Percentiles rank a stretch among this genome's conserved stretches.
These are phyloP conservation scores for Dioscorea alata DNA, from an alignment of 106 monocot genomes.

Conservation along the genomic window DNA sequence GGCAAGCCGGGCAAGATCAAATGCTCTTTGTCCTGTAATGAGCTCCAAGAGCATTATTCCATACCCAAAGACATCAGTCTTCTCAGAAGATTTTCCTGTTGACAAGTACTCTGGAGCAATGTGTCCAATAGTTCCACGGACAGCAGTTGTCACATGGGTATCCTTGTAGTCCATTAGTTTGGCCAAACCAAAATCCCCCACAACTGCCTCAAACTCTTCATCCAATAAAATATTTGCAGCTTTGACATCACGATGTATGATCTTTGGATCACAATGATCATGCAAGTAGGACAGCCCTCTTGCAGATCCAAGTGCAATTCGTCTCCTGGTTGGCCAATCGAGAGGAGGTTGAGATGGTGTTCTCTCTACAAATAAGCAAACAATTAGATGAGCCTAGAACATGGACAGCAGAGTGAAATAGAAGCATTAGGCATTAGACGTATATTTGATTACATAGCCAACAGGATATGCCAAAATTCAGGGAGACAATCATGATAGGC, in stretches of 20 bases:
- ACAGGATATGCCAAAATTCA: too few species aligned
- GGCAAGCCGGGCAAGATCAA: conserved; percentile 14
- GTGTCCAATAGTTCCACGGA: conserved; percentile 18
- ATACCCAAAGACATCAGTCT: conserved; percentile 19
- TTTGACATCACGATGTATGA: conserved; percentile 32
- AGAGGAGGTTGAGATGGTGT: conserved; percentile 15
- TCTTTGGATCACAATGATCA: conserved; percentile 30
- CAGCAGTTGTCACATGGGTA: conserved; percentile 17
- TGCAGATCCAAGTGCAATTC: conserved; percentile 16
- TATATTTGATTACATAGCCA: too few species aligned
- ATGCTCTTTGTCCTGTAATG: conserved; percentile 13
- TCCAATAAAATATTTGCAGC: conserved; percentile 32
- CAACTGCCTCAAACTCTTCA: conserved; percentile 25
- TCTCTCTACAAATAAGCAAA: conserved; percentile 2
- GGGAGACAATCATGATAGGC: too few species aligned
- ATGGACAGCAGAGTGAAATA: too few species aligned
- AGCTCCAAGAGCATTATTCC: conserved; percentile 25
- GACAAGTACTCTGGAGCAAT: conserved; percentile 18
- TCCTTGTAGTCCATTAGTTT: conserved; percentile 31
- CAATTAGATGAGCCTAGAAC: too few species aligned
- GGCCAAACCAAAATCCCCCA: conserved; percentile 31
- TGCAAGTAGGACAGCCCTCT: conserved; percentile 22
- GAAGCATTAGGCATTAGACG: too few species aligned
- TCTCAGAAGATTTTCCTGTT: conserved; percentile 13
- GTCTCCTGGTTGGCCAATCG: conserved; percentile 17